Evolutionary conservation across 2,329 filamentous ascomycete species (phyloP), one percentile per base, ranked within the genome.

Genomic region (Neonectria sp.): DNA sequence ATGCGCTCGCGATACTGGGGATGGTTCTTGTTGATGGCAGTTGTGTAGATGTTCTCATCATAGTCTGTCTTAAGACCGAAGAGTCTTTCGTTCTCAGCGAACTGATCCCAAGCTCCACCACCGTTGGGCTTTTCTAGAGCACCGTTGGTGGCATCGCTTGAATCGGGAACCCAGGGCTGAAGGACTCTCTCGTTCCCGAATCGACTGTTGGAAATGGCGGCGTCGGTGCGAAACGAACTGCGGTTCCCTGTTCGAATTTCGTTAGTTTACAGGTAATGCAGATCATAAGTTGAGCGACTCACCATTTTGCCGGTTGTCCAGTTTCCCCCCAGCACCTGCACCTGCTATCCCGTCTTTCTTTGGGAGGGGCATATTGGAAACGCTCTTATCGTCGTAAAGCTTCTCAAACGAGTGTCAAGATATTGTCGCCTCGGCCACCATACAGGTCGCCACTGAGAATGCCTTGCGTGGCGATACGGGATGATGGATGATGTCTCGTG

Each of bases 11-110:
- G 91, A 81, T 97, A 98, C 60, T 92, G 86, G 1, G 96, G 95
- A 74, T 97, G 91, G 70, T 82, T 93, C 76, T 91, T 94, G 81
- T 99, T 90, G 77, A 99, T 97, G 46, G 89, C 84, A 11, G 96
- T 99, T 2, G 96, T 99, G 83, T 99, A 99, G 49, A 96, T 90
- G 74, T 93, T 95, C 82, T 98, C 96, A 77, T 98, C 91, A 79
- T 98, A 99, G 75, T 95, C 94, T 59, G 93, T 96, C 81, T 90
- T 94, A 45, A 97, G 83, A 40, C 96, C 96, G 77, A 97, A 98
- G 33, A 94, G 89, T 63, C 90, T 88, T 81, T 97, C 93, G 77
- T 98, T 98, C 69, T 89, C 91, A 65, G 93, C 93, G 77, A 99
- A 99, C 80, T 99, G 96, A 79, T 99, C 95, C 96, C 96, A 99